A percentile compares a stretch with the other conserved stretches of the same genome.
phyloP scores from a whole-genome alignment of 176 grass and related monocot species.

The Musa schizocarpa region DNA sequence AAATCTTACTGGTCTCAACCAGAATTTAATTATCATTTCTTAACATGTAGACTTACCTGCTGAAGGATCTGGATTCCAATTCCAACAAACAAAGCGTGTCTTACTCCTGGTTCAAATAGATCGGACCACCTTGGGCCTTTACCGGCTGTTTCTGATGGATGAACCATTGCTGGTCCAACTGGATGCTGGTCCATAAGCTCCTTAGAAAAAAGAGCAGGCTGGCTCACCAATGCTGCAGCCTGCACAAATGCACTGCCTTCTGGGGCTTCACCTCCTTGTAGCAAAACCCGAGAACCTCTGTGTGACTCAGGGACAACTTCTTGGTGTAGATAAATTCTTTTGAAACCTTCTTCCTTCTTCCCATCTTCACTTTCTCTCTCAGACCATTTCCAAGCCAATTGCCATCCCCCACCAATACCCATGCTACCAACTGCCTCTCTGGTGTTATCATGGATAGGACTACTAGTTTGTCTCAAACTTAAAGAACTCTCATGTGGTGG shows the following conservation, averaged over 20 bases:
- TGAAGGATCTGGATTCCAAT: slow-evolving; percentile 79
- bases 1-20: neutral
- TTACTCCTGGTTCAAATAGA: slow-evolving; percentile 77
- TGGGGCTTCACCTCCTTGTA: slow-evolving; percentile 46
- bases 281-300: slow-evolving; percentile 56
- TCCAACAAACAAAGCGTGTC: slow-evolving; percentile 59
- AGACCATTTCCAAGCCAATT: slow-evolving; percentile 81
- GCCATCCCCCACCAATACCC: slow-evolving; percentile 83
- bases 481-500: slow-evolving; percentile 38
- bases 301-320: slow-evolving; percentile 52
- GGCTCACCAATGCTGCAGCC: slow-evolving; percentile 75
- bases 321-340: slow-evolving; percentile 82
- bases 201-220: slow-evolving; percentile 65
- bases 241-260: slow-evolving; percentile 54
- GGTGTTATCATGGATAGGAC: slow-evolving; percentile 34
- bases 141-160: slow-evolving; percentile 47
- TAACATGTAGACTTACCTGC: slow-evolving; percentile 37
- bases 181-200: slow-evolving; percentile 41
- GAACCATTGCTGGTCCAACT: slow-evolving; percentile 52
- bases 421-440: slow-evolving; percentile 68
- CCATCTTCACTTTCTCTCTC: slow-evolving; percentile 65
- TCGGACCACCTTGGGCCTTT: slow-evolving; percentile 55
- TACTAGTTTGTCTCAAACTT: slow-evolving; percentile 44
- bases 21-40: neutral
- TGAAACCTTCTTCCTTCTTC: slow-evolving; percentile 70